Evolutionary conservation across 805 yeast species (phyloP).

Genomic region (Monosporozyma siamensis): DNA sequence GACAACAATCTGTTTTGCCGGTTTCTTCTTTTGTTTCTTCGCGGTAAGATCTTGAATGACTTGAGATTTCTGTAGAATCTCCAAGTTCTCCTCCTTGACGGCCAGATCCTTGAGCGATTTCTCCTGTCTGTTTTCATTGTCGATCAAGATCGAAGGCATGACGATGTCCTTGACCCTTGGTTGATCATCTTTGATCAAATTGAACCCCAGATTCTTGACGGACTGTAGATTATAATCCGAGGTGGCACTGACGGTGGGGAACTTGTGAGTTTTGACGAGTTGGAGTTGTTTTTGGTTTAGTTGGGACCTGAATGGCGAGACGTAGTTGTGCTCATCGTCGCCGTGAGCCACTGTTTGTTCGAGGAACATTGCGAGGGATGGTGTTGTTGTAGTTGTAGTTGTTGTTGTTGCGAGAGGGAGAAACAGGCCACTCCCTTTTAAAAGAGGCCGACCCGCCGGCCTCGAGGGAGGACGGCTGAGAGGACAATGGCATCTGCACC

Average conservation of each 20-base stretch:
- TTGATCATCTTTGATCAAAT: constrained; percentile 11
- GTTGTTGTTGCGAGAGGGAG: too few species aligned
- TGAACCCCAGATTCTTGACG: constrained; percentile 23
- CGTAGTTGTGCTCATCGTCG: too few species aligned
- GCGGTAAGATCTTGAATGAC: constrained; percentile 4
- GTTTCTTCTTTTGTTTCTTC: background rate
- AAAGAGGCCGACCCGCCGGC: background rate
- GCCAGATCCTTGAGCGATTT: constrained; percentile 16
- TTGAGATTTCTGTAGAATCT: constrained; percentile 20
- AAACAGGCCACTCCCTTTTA: too few species aligned
- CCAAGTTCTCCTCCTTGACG: constrained; percentile 18
- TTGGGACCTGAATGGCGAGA: constrained; percentile 9
- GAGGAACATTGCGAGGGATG: too few species aligned
- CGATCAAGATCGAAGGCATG: constrained; percentile 21
- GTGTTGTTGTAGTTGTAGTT: background rate
- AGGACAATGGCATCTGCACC: background rate
- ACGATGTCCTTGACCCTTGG: constrained; percentile 25
- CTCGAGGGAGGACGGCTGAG: too few species aligned
- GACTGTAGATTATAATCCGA: constrained; percentile 13
- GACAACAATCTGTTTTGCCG: background rate
- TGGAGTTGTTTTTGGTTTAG: constrained; percentile 5
- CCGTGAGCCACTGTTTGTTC: too few species aligned
- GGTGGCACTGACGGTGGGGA: constrained; percentile 26
- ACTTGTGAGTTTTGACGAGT: constrained; percentile 7
- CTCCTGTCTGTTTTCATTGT: constrained; percentile 24